A percentile compares a stretch with the other conserved stretches of the same genome.
phyloP scores from a whole-genome alignment of 139 green algal genomes.

The Picochlorum sp. region DNA sequence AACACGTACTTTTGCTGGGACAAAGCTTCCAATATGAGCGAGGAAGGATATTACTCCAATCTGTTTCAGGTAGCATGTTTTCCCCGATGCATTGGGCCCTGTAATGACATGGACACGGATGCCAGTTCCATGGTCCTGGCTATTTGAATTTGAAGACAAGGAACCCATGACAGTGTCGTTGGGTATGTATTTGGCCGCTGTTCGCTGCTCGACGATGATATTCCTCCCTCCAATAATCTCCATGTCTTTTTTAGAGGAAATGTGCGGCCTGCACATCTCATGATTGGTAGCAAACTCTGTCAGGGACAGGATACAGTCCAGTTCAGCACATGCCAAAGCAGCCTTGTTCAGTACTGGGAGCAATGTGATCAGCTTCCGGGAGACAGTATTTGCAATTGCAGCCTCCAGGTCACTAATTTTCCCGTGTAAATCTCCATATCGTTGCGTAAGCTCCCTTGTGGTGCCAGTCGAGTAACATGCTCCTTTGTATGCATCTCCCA shows the following conservation, averaged over 20 bases:
- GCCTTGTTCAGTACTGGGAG: no score
- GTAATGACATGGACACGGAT: constrained; percentile 21
- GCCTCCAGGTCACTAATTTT: constrained; percentile 75
- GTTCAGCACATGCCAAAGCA: no score
- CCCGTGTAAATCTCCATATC: constrained; percentile 66
- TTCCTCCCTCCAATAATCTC: no score
- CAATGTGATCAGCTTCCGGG: no score
- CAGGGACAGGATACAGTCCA: no score
- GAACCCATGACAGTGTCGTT: neutral
- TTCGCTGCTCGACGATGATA: no score
- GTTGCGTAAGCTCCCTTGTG: constrained; percentile 42
- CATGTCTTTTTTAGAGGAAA: neutral
- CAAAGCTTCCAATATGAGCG: constrained; percentile 44
- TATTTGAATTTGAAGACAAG: constrained; percentile 25
- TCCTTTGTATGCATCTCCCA: constrained; percentile 12
- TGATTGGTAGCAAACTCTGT: no score
- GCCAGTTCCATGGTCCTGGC: constrained; percentile 23
- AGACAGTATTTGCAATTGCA: neutral
- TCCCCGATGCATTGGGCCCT: constrained; percentile 67
- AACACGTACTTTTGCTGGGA: constrained; percentile 27
- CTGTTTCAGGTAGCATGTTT: constrained; percentile 70
- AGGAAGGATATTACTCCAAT: constrained; percentile 87
- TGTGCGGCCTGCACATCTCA: neutral
- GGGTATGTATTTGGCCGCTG: no score
- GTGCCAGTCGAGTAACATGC: constrained; percentile 53